phyloP scores from a whole-genome alignment of 1,284 basidiomycete species.

The Singerocomus inundabilis region DNA sequence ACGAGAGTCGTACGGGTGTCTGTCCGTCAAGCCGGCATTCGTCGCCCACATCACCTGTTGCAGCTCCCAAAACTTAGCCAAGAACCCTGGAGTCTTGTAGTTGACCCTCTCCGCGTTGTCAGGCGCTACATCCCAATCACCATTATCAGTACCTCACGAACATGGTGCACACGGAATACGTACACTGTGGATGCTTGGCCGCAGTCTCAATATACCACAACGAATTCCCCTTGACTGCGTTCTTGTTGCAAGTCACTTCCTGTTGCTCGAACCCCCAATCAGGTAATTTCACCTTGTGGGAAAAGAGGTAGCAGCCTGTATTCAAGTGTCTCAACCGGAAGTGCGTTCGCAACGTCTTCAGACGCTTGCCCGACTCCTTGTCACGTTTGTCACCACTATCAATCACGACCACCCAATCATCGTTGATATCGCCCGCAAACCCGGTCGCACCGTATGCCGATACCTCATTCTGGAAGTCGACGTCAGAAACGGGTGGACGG shows the following conservation, averaged over 20 bases:
- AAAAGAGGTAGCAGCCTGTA: conserved; percentile 95
- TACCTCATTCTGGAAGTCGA: conserved; percentile 99
- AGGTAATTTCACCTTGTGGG: conserved; percentile 95
- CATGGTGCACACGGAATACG: conserved; percentile 35
- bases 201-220: conserved; percentile 95
- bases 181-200: conserved; percentile 66
- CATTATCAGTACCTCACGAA: neutral
- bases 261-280: conserved; percentile 99
- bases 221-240: conserved; percentile 87
- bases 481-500: conserved; percentile 94
- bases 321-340: conserved; percentile 86
- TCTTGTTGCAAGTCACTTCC: conserved; percentile 98
- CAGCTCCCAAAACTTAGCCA: conserved; percentile 89
- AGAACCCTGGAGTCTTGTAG: conserved; percentile 83
- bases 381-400: conserved; percentile 68
- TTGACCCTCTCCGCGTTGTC: conserved; percentile 79
- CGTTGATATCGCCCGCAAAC: conserved; percentile 89
- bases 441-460: conserved; percentile 90
- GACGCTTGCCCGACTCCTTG: conserved; percentile 62
- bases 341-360: conserved; percentile 80
- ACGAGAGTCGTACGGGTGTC: conserved; percentile 93
- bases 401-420: conserved; percentile 95
- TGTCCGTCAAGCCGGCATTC: conserved; percentile 92
- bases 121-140: conserved; percentile 50
- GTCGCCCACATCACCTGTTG: conserved; percentile 99